phyloP scores from a whole-genome alignment of 352 stramenopile species.

The Phytophthora cactorum region DNA sequence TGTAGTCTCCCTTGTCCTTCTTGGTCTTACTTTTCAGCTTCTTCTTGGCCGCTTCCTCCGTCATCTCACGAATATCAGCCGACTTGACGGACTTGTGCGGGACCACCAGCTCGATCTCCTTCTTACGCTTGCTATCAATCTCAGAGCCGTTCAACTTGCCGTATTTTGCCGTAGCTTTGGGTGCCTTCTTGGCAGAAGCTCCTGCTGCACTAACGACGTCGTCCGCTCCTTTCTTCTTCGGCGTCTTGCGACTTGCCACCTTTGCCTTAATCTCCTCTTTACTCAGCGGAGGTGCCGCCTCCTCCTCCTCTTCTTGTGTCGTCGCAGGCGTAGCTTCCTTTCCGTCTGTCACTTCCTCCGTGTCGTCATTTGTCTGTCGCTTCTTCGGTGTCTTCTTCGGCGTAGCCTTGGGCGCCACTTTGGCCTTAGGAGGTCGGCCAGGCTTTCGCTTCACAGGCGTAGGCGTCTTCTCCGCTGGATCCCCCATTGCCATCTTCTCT shows the following conservation, averaged over 20 bases:
- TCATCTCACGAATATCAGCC: slow-evolving; percentile 76
- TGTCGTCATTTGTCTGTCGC: slow-evolving; percentile 23
- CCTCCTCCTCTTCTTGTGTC: slow-evolving; percentile 53
- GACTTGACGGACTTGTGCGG: slow-evolving; percentile 82
- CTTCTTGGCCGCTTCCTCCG: slow-evolving; percentile 71
- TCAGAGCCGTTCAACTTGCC: slow-evolving; percentile 44
- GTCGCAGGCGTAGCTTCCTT: slow-evolving; percentile 14
- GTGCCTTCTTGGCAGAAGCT: slow-evolving; percentile 44
- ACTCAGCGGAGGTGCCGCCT: slow-evolving; percentile 42
- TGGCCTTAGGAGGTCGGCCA: slow-evolving; percentile 51
- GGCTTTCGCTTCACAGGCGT: slow-evolving; percentile 53
- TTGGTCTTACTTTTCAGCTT: slow-evolving; percentile 57
- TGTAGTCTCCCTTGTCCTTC: slow-evolving; percentile 73
- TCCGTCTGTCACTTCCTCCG: slow-evolving; percentile 10
- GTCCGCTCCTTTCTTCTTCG: slow-evolving; percentile 63
- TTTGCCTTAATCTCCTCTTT: slow-evolving; percentile 86
- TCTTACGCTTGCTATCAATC: slow-evolving; percentile 80
- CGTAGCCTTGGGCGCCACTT: slow-evolving; percentile 17
- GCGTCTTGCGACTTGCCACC: slow-evolving; percentile 69
- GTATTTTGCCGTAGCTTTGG: slow-evolving; percentile 39
- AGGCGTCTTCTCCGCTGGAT: slow-evolving; percentile 20
- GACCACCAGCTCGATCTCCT: slow-evolving; percentile 81
- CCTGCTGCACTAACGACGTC: slow-evolving; percentile 24
- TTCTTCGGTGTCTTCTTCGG: slow-evolving; percentile 30
- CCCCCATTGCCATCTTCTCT: slow-evolving; percentile 17